Conservation (phyloP, 2,329 filamentous ascomycete species). For the Metarhizium album region DNA sequence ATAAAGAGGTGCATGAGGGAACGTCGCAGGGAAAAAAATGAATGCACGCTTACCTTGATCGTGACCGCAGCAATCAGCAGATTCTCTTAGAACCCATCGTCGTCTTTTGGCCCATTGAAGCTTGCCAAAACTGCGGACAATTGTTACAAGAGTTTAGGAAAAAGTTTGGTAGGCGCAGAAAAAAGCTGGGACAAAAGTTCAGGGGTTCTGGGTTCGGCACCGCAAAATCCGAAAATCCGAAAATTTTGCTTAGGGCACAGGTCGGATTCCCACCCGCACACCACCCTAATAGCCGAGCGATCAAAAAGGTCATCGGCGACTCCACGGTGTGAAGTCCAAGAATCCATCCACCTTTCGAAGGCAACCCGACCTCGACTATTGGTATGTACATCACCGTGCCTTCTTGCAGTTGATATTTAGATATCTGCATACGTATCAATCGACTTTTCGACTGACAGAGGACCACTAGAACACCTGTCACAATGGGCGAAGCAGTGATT, state of each 20-base stretch:
- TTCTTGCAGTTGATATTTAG: neutral
- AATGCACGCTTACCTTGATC: conserved; percentile 4
- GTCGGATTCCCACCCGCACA: conserved; percentile 30
- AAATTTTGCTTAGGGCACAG: conserved; percentile 30
- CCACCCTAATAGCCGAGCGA: conserved; percentile 25
- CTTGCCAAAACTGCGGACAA: neutral
- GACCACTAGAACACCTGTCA: conserved; percentile 44
- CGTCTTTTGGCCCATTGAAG: neutral
- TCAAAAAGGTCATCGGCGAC: conserved; percentile 31
- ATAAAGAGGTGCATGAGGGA: conserved; percentile 28
- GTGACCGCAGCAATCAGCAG: neutral
- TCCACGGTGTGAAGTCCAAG: conserved; percentile 26
- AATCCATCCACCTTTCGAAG: conserved; percentile 26
- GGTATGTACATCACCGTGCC: conserved; percentile 22
- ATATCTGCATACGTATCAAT: neutral
- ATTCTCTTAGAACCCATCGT: neutral
- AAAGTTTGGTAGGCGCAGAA: neutral
- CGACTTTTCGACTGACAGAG: conserved; percentile 21
- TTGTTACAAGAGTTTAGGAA: too few relatives aligned
- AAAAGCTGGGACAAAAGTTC: neutral
- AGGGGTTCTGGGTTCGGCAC: neutral
- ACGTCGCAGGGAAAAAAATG: conserved; percentile 1
- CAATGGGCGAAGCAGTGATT: conserved; percentile 76
- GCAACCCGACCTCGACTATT: conserved; percentile 28
- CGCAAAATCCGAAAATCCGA: conserved; percentile 21